phyloP scores from a whole-genome alignment of 495 filamentous ascomycete species.

The Rusavskia elegans region DNA sequence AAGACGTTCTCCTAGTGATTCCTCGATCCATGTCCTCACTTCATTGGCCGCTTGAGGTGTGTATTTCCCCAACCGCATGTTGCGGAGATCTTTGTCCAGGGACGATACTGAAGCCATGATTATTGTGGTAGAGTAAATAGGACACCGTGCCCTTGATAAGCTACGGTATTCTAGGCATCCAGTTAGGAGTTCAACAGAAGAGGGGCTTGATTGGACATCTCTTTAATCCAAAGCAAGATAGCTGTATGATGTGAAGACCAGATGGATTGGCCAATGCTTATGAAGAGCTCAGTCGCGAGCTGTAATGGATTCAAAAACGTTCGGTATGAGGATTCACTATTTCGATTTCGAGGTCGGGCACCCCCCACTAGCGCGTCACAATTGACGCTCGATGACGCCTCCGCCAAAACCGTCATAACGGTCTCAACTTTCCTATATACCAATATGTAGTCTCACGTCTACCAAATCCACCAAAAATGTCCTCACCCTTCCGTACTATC shows the following conservation, averaged over 20 bases:
- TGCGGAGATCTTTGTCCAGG: slow-evolving; percentile 89
- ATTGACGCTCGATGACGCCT: background rate
- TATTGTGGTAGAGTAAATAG: background rate
- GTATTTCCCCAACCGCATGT: slow-evolving; percentile 82
- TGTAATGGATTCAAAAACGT: no score
- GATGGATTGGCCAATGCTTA: no score
- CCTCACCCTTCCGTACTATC: slow-evolving; percentile 26
- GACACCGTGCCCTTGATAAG: background rate
- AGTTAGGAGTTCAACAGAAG: no score
- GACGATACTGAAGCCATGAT: slow-evolving; percentile 88
- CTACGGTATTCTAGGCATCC: background rate
- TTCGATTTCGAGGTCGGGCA: no score
- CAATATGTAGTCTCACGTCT: background rate
- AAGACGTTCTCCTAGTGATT: slow-evolving; percentile 56
- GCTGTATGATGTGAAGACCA: no score
- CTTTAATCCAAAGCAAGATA: no score
- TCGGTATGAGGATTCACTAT: no score
- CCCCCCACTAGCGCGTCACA: no score
- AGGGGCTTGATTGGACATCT: no score
- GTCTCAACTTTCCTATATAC: background rate
- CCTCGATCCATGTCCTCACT: slow-evolving; percentile 75
- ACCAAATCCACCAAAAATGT: background rate
- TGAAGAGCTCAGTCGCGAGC: no score
- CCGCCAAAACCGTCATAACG: background rate
- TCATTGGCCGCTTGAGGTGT: slow-evolving; percentile 84